phyloP scores from a whole-genome alignment of 2,329 filamentous ascomycete genomes.

The Calonectria honghensis region DNA sequence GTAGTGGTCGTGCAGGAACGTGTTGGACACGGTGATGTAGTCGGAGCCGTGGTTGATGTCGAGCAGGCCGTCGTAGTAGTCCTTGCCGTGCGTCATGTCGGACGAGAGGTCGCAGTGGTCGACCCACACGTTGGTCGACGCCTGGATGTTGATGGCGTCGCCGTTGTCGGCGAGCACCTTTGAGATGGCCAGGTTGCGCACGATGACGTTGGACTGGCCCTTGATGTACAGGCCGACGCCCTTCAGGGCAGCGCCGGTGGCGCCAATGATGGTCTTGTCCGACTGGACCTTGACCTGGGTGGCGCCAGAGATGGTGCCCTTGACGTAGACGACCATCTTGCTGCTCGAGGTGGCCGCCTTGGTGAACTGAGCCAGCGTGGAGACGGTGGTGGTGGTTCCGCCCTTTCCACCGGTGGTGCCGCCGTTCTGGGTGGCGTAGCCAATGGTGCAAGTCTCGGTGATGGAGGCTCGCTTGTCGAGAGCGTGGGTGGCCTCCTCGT shows the following conservation, averaged over 20 bases:
- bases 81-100: constrained; percentile 76
- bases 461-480: constrained; percentile 60
- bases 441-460: constrained; percentile 60
- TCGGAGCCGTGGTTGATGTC: constrained; percentile 79
- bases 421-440: constrained; percentile 60
- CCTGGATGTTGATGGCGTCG: constrained; percentile 76
- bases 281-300: constrained; percentile 64
- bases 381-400: constrained; percentile 67
- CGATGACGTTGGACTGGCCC: constrained; percentile 74
- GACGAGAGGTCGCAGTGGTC: constrained; percentile 81
- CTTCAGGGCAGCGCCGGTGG: constrained; percentile 60
- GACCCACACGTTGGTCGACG: constrained; percentile 77
- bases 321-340: constrained; percentile 64
- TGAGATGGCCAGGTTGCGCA: constrained; percentile 77
- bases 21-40: constrained; percentile 71
- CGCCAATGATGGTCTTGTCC: constrained; percentile 68
- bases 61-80: constrained; percentile 81
- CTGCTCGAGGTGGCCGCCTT: constrained; percentile 67
- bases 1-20: constrained; percentile 64
- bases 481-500: constrained; percentile 51
- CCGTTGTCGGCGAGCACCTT: constrained; percentile 73
- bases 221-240: constrained; percentile 73
- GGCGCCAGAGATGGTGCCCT: constrained; percentile 63
- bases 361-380: constrained; percentile 66
- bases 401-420: constrained; percentile 71